phyloP scores from a whole-genome alignment of 2,329 filamentous ascomycete genomes.

The Trichoderma lentiforme region DNA sequence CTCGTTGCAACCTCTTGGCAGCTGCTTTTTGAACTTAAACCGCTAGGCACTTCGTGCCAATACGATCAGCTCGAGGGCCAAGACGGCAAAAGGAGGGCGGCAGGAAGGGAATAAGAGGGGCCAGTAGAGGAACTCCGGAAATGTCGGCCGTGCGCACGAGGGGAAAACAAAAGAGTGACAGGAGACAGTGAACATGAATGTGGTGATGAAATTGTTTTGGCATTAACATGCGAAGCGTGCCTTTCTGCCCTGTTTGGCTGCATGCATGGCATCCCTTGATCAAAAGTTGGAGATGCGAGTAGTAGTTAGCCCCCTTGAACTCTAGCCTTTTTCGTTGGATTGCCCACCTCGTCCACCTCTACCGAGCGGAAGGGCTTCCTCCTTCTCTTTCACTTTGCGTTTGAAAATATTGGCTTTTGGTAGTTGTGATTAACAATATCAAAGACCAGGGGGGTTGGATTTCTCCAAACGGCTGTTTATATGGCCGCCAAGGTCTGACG shows the following conservation, averaged over 20 bases:
- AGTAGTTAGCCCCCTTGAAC: neutral
- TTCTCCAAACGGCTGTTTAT: neutral
- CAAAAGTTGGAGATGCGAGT: neutral
- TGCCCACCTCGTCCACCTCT: neutral
- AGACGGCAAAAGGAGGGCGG: neutral
- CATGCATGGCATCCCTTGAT: neutral
- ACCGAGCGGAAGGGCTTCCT: neutral
- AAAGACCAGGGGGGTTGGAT: neutral
- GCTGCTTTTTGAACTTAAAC: neutral
- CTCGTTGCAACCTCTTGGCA: slow-evolving; percentile 1
- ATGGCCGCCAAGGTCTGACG: neutral
- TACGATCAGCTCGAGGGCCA: neutral
- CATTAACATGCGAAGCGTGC: neutral
- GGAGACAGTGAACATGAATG: neutral
- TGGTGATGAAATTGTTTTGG: neutral
- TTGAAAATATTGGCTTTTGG: neutral
- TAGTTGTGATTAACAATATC: neutral
- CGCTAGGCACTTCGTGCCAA: neutral
- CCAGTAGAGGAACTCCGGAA: neutral
- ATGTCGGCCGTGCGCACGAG: neutral
- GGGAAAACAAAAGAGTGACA: neutral
- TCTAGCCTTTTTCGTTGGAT: neutral
- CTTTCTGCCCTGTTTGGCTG: neutral
- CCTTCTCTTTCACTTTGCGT: no score
- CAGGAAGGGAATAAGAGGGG: neutral